Evolutionary conservation across 2,329 filamentous ascomycete genomes (phyloP), one percentile per base, ranked within the genome.

Genomic region (Calycina marina): DNA sequence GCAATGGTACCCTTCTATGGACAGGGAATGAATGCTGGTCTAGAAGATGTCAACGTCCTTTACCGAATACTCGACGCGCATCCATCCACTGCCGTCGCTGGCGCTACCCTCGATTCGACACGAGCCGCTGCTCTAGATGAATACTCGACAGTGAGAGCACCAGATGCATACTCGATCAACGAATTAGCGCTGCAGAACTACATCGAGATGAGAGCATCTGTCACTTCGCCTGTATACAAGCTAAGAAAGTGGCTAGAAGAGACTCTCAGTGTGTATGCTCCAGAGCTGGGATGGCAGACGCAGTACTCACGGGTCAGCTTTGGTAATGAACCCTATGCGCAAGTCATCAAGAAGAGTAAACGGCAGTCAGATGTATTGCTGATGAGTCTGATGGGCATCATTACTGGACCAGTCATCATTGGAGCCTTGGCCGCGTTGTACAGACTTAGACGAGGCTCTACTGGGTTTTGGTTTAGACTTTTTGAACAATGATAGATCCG

Each of bases 1-100:
- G 90, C 92, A 36, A 94, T 98, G 77, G 85, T 98, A 0, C 90
- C 90, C 0, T 98, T 98, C 57, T 98, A 96, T 55, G 90, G 90
- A 0, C 90, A 98, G 55, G 90, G 90, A 22, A 92, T 98, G 76
- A 98, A 98, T 50, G 81, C 90, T 0, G 90, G 90, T 1, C 71
- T 98, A 25, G 90, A 98, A 59, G 88, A 94, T 48, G 85, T 98
- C 9, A 75, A 80, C 5, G 75, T 93, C 4, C 69, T 98, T 1
- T 98, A 93, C 56, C 72, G 76, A 1, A 65, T 79, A 26, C 63
- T 96, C 1, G 86, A 94, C 56, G 69, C 71, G 43, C 64, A 62
- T 15, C 52, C 57, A 3, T 33, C 48, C 24, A 50, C 50, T 56
- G 12, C 49, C 3, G 12, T 32, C 11, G 30, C 52, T 15, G 13